These are phyloP conservation scores for Escallonia herrerae DNA, from an alignment of 129 eudicot genomes.

Conservation along the genomic window DNA sequence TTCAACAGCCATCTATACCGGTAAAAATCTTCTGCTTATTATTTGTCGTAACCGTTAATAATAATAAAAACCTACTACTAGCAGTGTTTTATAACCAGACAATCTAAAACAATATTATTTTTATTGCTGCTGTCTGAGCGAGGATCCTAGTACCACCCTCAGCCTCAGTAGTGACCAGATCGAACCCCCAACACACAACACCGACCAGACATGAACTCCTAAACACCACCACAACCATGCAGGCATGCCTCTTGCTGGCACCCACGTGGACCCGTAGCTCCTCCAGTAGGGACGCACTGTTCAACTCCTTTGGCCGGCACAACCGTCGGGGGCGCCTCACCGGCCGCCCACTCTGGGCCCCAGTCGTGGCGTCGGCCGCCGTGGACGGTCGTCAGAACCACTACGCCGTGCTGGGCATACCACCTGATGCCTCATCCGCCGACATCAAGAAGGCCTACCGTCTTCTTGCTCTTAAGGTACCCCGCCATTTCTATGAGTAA, in stretches of 20 bases:
- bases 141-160: too few relatives aligned
- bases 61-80: too few relatives aligned
- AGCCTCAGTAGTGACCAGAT: not conserved
- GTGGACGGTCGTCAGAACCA: constrained; percentile 45
- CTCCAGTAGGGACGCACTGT: constrained; percentile 22
- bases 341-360: constrained; percentile 18
- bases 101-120: too few relatives aligned
- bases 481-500: not conserved
- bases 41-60: too few relatives aligned
- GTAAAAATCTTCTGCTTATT: too few relatives aligned
- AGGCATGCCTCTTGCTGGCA: constrained; percentile 34
- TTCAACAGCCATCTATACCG: too few relatives aligned
- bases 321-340: not conserved
- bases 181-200: not conserved
- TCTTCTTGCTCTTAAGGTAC: constrained; percentile 81
- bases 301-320: constrained; percentile 12
- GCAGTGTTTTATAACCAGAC: too few relatives aligned
- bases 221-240: constrained; percentile 19
- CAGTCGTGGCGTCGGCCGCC: constrained; percentile 35
- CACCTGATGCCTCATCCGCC: constrained; percentile 51
- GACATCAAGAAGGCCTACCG: constrained; percentile 88
- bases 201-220: constrained; percentile 14
- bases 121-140: too few relatives aligned
- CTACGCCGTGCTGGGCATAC: constrained; percentile 64
- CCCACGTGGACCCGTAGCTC: constrained; percentile 34